A percentile compares a stretch with the other conserved stretches of the same genome.
Evolutionary conservation across 805 yeast species (phyloP).

Genomic region (Saccharomycopsis sp.): DNA sequence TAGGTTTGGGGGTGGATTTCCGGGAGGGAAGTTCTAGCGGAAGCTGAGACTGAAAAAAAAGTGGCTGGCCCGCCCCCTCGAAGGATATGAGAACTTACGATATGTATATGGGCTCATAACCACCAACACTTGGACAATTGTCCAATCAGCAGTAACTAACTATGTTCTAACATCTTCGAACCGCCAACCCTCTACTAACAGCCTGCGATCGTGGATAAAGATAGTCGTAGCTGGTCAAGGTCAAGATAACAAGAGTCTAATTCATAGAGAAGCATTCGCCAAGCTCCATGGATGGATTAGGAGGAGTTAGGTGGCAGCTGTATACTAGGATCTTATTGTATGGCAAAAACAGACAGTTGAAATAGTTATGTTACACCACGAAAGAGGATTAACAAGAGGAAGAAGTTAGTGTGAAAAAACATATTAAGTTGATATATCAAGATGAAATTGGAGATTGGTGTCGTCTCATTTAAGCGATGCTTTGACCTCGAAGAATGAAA

Average conservation of each 20-base stretch:
- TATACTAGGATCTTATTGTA: background rate
- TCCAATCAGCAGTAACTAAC: too few species aligned
- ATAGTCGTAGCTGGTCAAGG: background rate
- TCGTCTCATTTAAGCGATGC: background rate
- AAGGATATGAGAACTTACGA: background rate
- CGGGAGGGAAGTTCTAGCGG: background rate
- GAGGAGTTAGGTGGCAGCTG: background rate
- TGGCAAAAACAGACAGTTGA: background rate
- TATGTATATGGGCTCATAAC: background rate
- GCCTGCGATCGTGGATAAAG: too few species aligned
- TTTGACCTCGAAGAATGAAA: background rate
- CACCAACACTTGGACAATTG: background rate
- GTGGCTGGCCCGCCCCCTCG: conserved; percentile 16
- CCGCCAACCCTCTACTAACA: too few species aligned
- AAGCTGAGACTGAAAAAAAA: conserved; percentile 20
- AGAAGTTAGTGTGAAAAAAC: background rate
- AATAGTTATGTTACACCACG: background rate
- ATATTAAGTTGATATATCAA: background rate
- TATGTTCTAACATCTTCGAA: too few species aligned
- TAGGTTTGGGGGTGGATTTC: background rate
- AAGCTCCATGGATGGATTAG: background rate
- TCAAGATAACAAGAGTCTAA: background rate
- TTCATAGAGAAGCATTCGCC: background rate
- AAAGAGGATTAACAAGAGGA: background rate
- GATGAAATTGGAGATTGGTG: background rate